Evolutionary conservation across 495 filamentous ascomycete species (phyloP), one percentile per base, ranked within the genome.

Genomic region (Pyrenopolyporus hunteri): DNA sequence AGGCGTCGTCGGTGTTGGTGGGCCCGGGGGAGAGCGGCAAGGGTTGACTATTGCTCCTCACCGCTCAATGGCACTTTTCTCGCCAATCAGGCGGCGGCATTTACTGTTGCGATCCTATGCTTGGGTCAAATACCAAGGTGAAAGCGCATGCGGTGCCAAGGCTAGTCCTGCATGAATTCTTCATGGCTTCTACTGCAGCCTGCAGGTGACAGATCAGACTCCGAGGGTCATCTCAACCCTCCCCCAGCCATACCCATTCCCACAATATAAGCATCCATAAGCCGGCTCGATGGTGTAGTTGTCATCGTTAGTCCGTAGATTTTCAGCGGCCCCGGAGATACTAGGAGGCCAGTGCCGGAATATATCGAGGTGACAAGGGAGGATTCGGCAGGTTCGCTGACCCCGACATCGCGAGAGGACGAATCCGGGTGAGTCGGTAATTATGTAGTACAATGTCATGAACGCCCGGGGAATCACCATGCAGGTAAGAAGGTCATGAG

Each of bases 401-500:
- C 39, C 47, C 23, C 5, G 16, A 45, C n/a, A n/a, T 31, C 16
- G 11, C 16, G 32, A 40, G 19, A 47, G 32, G 17, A 32, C 0
- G 0, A 13, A 42, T 26, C 51, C 46, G 49, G 54, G 17, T 28
- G 29, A 50, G 25, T 6, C 44, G 50, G 48, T 35, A 31, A 22
- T 39, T n/a, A 44, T 50, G 49, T 8, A 29, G 31, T 39, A 19
- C 25, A 28, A 58, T 46, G 16, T 17, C 26, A 42, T 47, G 14
- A 48, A 46, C 17, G 28, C 25, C 45, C 36, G 42, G 35, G 16
- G 35, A 47, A 46, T 35, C 22, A 29, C 4, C 46, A 52, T 65
- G 62, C 62, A 57, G 53, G 40, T 14, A 20, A 48, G 45, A 4
- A 45, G 45, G 62, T 65, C 62, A 65, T 56, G 56, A 55, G 62